Percentiles rank a stretch among this genome's conserved stretches.
These are phyloP conservation scores for Anisodus tanguticus DNA, from an alignment of 257 asterid species.

Conservation along the genomic window DNA sequence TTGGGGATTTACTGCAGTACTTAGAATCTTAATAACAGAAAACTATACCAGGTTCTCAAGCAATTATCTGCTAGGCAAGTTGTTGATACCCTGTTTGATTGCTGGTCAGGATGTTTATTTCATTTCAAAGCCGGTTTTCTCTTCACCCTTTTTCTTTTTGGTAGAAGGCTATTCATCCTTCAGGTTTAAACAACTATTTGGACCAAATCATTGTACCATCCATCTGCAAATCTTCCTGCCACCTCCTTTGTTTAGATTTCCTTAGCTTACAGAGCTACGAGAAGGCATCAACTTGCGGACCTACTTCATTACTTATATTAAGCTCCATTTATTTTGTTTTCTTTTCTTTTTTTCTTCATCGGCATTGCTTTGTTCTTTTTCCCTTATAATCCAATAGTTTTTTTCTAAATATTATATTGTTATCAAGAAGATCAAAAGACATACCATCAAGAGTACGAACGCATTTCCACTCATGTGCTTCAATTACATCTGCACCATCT, in stretches of 20 bases:
- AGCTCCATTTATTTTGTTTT: background rate
- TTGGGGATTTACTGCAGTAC: background rate
- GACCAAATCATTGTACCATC: background rate
- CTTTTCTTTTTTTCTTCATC: background rate
- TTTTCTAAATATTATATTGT: no score
- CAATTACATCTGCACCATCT: conserved; percentile 78
- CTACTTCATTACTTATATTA: conserved; percentile 8
- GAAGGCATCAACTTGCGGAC: background rate
- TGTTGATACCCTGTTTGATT: conserved; percentile 18
- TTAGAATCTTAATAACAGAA: background rate
- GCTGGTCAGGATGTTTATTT: conserved; percentile 18
- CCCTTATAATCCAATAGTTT: no score
- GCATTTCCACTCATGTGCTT: conserved; percentile 94
- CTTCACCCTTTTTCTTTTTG: background rate
- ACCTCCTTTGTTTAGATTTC: background rate
- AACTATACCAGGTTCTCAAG: background rate
- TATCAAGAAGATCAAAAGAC: conserved; percentile 30
- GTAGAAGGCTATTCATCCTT: background rate
- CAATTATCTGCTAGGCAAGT: background rate
- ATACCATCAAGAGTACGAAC: conserved; percentile 88
- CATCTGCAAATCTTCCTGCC: background rate
- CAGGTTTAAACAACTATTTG: conserved; percentile 13
- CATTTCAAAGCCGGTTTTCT: background rate
- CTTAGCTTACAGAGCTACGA: background rate
- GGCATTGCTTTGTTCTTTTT: background rate